Evolutionary conservation across 768 basidiomycete genomes (phyloP).

Genomic region (Vararia minispora): DNA sequence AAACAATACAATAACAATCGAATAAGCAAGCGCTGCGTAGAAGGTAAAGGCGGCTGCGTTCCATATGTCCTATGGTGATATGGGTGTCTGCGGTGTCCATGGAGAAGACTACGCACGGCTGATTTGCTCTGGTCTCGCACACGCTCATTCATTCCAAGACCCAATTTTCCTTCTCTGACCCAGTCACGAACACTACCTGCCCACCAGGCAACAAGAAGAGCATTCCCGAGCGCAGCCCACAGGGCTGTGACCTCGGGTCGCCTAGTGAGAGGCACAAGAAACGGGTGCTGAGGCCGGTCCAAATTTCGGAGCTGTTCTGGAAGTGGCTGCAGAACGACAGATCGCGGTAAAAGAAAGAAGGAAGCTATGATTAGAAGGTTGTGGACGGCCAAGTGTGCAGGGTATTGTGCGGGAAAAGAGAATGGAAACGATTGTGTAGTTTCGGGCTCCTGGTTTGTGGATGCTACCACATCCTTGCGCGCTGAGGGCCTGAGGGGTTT

Average conservation of each 20-base stretch:
- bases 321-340: no score
- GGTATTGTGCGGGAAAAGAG: no score
- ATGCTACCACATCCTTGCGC: no score
- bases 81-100: slow-evolving; percentile 5
- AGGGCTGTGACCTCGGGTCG: slow-evolving; percentile 46
- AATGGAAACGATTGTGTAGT: no score
- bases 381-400: no score
- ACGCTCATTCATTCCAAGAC: slow-evolving; percentile 30
- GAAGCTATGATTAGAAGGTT: no score
- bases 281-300: slow-evolving; percentile 62
- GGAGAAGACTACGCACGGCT: slow-evolving; percentile 22
- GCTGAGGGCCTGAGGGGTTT: no score
- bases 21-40: slow-evolving; percentile 33
- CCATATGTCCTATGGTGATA: slow-evolving; percentile 31
- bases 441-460: no score
- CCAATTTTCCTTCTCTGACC: slow-evolving; percentile 36
- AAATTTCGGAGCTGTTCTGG: no score
- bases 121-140: slow-evolving; percentile 27
- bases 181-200: slow-evolving; percentile 52
- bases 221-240: slow-evolving; percentile 45
- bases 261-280: slow-evolving; percentile 54
- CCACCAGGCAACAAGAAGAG: slow-evolving; percentile 60
- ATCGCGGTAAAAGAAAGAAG: no score
- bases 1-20: slow-evolving; percentile 47
- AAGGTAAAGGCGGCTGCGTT: slow-evolving; percentile 45